Conservation (phyloP, 352 stramenopile genomes). For the Phytophthora litchii region DNA sequence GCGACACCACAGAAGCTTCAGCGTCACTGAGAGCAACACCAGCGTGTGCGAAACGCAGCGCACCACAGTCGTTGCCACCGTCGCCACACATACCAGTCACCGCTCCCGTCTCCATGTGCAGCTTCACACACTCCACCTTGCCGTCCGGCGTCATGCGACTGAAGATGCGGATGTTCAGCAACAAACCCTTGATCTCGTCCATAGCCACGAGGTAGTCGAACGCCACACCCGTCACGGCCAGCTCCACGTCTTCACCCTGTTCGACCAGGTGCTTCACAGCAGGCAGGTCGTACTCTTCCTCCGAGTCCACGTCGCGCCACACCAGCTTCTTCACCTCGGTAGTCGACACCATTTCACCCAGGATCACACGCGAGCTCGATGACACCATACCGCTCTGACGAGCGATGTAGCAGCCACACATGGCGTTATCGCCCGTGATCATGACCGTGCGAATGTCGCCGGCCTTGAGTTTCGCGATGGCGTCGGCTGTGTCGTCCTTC, state of each 20-base stretch:
- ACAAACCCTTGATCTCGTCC: conserved; percentile 55
- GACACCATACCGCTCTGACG: conserved; percentile 48
- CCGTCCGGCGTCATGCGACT: conserved; percentile 78
- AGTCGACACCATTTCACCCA: conserved; percentile 41
- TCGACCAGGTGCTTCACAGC: conserved; percentile 41
- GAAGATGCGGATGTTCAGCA: conserved; percentile 79
- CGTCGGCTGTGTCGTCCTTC: conserved; percentile 66
- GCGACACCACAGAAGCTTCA: conserved; percentile 88
- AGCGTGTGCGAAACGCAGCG: conserved; percentile 90
- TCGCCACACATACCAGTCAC: conserved; percentile 87
- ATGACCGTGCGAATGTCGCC: conserved; percentile 76
- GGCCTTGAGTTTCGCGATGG: conserved; percentile 64
- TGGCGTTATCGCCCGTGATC: conserved; percentile 83
- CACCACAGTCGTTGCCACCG: conserved; percentile 92
- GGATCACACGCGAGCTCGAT: conserved; percentile 36
- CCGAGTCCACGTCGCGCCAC: conserved; percentile 56
- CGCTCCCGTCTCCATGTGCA: conserved; percentile 61
- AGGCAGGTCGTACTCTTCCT: conserved; percentile 39
- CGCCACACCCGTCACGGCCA: conserved; percentile 71
- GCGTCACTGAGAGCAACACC: conserved; percentile 90
- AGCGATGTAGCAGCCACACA: conserved; percentile 60
- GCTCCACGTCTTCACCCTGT: conserved; percentile 40
- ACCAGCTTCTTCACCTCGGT: conserved; percentile 39
- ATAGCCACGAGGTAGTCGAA: conserved; percentile 75
- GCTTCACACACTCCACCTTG: conserved; percentile 77